Evolutionary conservation across 2,329 filamentous ascomycete species (phyloP), one percentile per base, ranked within the genome.

Genomic region (Clonostachys chloroleuca): DNA sequence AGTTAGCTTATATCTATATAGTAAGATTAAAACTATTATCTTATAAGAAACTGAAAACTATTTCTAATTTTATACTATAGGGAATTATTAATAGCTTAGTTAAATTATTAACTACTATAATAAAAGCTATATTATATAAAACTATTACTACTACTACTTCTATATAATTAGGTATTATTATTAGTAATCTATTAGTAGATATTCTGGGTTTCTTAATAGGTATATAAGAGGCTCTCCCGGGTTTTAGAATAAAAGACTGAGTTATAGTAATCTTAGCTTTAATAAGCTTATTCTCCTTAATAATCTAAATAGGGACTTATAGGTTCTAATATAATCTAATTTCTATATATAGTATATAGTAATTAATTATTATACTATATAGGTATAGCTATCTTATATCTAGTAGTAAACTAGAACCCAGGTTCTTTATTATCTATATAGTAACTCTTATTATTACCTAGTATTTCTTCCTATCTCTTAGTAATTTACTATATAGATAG

Each of bases 41-140:
- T 8, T 16, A 16, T 16, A 16, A 14, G 5, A 42, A 14, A 42
- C 20, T 42, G 5, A 8, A 5, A 42, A 14, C n/a, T 14, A 42
- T 42, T 4, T 5, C 20, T 16, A 42, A 8, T 42, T 42, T 42
- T 42, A 42, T 16, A 20, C 18, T 42, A 42, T 16, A 42, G 8
- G 18, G 5, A 16, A 42, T 42, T 5, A 8, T 42, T 42, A 42
- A 42, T 5, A 16, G n/a, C n/a, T 42, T 16, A 16, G 20, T 5
- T 14, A 42, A 42, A 16, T 42, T 42, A 20, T 42, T 16, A 16
- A 13, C 8, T 16, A 18, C 8, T 5, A 42, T 42, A 42, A 42
- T 42, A 45, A 45, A n/a, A 36, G 14, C 5, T 36, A 14, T 36
- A 16, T 36, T 36, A 45, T 45, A 45, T 45, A 36, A 45, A 37